Base-by-base conservation (phyloP, 192 early-diverging fungal species). In the Mortierella alpina region DNA sequence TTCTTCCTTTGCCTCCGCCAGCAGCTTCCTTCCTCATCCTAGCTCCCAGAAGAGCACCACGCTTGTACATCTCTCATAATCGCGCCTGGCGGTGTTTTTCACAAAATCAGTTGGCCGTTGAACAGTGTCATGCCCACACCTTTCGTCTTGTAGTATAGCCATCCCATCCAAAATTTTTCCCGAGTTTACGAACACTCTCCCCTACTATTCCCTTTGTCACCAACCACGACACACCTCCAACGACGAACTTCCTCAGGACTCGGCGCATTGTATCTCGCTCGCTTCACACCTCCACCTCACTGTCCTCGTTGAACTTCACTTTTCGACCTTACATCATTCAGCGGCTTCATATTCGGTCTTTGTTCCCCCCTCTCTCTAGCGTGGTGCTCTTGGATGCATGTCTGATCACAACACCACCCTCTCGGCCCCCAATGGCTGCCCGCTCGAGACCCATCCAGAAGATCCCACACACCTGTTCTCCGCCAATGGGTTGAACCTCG, bases 391-490 rank as follows among this genome's bases (percentile, higher is more conserved):
- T 63, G 63, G 51, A 65, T 65, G 63, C 49, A 65, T 65, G 63
- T 65, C 65, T 55, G 40, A 39, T 20, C 44, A 63, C 48, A 76
- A 64, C 55, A 46, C 42, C 40, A 70, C 57, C 39, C 39, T 60
- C 17, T 18, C 72, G 14, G 65, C 58, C 4, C 77, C 77, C 15
- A 80, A 80, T 55, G 77, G 77, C 52, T 80, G 77, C 48, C 77
- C 77, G 2, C 17, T 80, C 53, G 77, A 80, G 53, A 68, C 20
- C 18, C 20, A 51, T 1, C 80, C 80, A 4, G 63, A 68, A 15
- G 72, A 73, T 48, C 80, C 80, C 13, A 66, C 67, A 40, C 72
- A 23, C 20, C 59, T 82, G 18, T 82, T 73, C 50, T 71, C 80
- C 10, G 20, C 62, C 50, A 66, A 66, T 48, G 77, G 77, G 1